These are phyloP conservation scores for Claviceps sp. DNA, from an alignment of 2,329 filamentous ascomycete genomes.

Conservation along the genomic window DNA sequence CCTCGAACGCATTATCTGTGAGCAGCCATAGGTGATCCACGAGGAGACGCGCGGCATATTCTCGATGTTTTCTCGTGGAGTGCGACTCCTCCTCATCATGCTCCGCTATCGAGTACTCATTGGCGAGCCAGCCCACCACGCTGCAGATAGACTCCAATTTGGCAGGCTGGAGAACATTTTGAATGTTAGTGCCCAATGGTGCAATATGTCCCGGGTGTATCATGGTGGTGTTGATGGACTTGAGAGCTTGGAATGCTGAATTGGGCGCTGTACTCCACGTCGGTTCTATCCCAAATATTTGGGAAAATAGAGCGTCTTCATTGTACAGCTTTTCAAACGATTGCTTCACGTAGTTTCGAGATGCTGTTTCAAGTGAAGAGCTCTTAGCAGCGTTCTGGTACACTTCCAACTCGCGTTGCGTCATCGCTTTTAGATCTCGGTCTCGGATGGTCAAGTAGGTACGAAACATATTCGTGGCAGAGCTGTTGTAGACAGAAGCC, in stretches of 20 bases:
- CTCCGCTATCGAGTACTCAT: conserved; percentile 43
- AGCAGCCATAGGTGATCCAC: conserved; percentile 45
- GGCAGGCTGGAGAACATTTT: conserved; percentile 32
- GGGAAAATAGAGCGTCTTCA: conserved; percentile 38
- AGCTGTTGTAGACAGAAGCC: conserved; percentile 39
- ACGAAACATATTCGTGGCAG: conserved; percentile 40
- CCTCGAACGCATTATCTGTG: conserved; percentile 39
- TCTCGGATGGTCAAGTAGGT: conserved; percentile 40
- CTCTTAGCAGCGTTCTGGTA: conserved; percentile 39
- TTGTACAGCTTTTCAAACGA: conserved; percentile 44
- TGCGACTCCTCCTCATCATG: conserved; percentile 44
- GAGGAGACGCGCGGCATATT: conserved; percentile 41
- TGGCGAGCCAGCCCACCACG: conserved; percentile 43
- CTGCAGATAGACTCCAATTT: conserved; percentile 39
- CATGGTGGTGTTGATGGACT: conserved; percentile 34
- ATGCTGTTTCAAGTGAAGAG: conserved; percentile 38
- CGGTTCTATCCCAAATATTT: conserved; percentile 42
- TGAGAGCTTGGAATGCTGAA: conserved; percentile 38
- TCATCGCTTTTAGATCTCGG: conserved; percentile 36
- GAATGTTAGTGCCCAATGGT: conserved; percentile 36
- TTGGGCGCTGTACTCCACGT: conserved; percentile 34
- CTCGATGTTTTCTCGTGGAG: conserved; percentile 39
- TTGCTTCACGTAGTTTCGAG: conserved; percentile 46
- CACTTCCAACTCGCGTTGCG: conserved; percentile 39
- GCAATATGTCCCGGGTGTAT: conserved; percentile 41